Evolutionary conservation across 768 basidiomycete species (phyloP).

Genomic region (Agrocybe praecox): DNA sequence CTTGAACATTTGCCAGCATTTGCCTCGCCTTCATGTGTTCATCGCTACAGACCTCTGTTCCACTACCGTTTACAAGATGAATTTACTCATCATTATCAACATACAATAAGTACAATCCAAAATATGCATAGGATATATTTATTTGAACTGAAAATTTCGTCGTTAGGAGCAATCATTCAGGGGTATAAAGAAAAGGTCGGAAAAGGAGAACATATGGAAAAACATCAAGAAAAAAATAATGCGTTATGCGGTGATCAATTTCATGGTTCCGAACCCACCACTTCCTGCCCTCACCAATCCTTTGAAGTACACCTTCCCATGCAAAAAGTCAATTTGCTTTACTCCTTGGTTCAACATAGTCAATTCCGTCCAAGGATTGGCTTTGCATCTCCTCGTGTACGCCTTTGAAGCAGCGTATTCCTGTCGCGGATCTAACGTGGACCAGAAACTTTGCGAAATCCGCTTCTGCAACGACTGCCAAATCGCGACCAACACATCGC

Average conservation of each 20-base stretch:
- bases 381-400: constrained; percentile 39
- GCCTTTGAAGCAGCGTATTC: constrained; percentile 36
- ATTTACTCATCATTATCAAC: too few species aligned
- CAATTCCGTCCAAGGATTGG: constrained; percentile 28
- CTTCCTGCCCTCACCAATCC: constrained; percentile 48
- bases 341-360: constrained; percentile 51
- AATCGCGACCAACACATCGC: constrained; percentile 58
- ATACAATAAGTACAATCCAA: too few species aligned
- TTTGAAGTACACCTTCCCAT: constrained; percentile 46
- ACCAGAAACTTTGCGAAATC: constrained; percentile 45
- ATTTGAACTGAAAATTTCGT: too few species aligned
- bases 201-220: neutral
- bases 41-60: too few species aligned
- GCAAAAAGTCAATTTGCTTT: constrained; percentile 62
- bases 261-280: constrained; percentile 33
- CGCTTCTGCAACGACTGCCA: constrained; percentile 47
- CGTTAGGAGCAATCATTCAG: too few species aligned
- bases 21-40: too few species aligned
- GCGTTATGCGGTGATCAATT: constrained; percentile 22
- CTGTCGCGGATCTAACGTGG: constrained; percentile 26
- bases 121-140: too few species aligned
- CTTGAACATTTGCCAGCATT: too few species aligned
- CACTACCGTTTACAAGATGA: too few species aligned
- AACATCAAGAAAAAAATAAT: neutral
- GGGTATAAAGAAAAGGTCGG: neutral